Evolutionary conservation across 1,139 yeast species (phyloP).

Genomic region (Yarrowia galli): DNA sequence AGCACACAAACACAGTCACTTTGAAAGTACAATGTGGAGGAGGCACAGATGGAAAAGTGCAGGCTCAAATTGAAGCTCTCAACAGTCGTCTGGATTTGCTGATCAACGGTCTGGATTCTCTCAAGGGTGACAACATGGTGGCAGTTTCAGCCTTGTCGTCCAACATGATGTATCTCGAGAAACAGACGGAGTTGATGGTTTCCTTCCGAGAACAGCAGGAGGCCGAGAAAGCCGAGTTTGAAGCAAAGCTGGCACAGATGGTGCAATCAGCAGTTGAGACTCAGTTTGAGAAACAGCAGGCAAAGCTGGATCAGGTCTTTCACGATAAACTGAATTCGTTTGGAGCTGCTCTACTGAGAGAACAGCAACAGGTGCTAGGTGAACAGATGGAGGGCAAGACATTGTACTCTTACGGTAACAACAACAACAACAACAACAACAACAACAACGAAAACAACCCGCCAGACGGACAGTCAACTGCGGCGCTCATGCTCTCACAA

Average conservation of each 20-base stretch:
- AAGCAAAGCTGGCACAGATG: neutral
- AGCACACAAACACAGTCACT: constrained; percentile 1
- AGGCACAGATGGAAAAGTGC: neutral
- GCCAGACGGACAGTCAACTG: neutral
- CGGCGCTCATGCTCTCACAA: neutral
- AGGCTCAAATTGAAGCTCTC: constrained; percentile 2
- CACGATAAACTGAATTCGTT: constrained; percentile 16
- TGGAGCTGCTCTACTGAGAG: constrained; percentile 3
- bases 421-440: neutral
- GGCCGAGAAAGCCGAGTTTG: neutral
- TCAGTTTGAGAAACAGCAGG: constrained; percentile 7
- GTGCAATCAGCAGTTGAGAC: neutral
- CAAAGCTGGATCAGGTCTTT: neutral
- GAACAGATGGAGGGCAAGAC: neutral
- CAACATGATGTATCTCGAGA: constrained; percentile 29
- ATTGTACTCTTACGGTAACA: neutral
- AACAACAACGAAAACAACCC: too few relatives aligned
- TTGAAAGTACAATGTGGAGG: constrained; percentile 20
- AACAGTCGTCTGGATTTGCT: neutral
- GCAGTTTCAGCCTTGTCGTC: constrained; percentile 17
- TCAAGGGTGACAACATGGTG: constrained; percentile 32
- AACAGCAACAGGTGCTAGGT: neutral
- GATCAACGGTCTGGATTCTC: neutral
- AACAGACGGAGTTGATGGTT: constrained; percentile 21
- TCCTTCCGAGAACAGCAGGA: constrained; percentile 14